A percentile compares a stretch with the other conserved stretches of the same genome.
phyloP scores from a whole-genome alignment of 306 rosid species.

The Senna siamea region DNA sequence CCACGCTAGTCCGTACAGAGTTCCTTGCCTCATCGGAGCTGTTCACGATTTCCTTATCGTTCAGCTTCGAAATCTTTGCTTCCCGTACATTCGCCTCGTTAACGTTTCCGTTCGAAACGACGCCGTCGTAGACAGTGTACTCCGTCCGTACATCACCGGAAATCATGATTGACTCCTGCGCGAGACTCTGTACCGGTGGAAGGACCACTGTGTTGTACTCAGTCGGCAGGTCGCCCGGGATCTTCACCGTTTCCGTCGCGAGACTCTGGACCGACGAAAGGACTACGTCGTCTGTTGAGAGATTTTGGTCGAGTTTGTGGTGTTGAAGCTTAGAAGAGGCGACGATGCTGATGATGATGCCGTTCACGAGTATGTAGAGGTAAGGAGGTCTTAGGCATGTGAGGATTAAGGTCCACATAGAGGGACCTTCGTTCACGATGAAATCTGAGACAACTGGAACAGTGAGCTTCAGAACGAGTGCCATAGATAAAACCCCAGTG shows the following conservation, averaged over 20 bases:
- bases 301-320: slow-evolving; percentile 32
- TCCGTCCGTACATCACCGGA: neutral
- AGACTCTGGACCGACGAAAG: slow-evolving; percentile 1
- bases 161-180: slow-evolving; percentile 14
- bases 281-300: neutral
- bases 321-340: slow-evolving; percentile 71
- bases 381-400: slow-evolving; percentile 81
- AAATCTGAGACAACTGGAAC: slow-evolving; percentile 60
- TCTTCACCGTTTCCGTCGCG: slow-evolving; percentile 17
- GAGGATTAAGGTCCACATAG: slow-evolving; percentile 56
- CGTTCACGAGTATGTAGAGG: slow-evolving; percentile 72
- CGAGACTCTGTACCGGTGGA: neutral
- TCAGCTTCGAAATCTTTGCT: neutral
- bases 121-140: neutral
- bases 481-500: slow-evolving; percentile 62
- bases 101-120: too few species aligned
- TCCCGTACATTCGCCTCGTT: slow-evolving; percentile 27
- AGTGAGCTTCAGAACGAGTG: slow-evolving; percentile 66
- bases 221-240: neutral
- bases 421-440: slow-evolving; percentile 62
- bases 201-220: neutral
- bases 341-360: slow-evolving; percentile 83
- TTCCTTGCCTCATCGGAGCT: slow-evolving; percentile 35
- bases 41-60: neutral
- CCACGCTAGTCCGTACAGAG: slow-evolving; percentile 27